Conservation (phyloP, 2,329 filamentous ascomycete genomes). For the Chaetomium strumarium region DNA sequence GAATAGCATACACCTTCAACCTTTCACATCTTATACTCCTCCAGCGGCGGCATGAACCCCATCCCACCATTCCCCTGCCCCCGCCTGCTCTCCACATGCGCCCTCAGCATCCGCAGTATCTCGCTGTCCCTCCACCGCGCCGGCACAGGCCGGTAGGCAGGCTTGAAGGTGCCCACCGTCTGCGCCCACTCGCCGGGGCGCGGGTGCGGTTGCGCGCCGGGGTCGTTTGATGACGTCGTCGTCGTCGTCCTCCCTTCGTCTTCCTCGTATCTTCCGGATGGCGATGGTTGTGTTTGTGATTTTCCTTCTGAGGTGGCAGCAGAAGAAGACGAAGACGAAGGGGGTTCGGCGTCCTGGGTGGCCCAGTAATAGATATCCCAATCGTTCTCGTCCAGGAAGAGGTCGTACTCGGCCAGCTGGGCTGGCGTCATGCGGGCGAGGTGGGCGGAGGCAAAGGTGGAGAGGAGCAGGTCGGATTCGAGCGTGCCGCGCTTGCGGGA, state of each 20-base stretch:
- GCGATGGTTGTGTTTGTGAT: conserved; percentile 1
- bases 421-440: conserved; percentile 65
- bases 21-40: conserved; percentile 13
- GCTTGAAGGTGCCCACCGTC: conserved; percentile 90
- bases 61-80: conserved; percentile 13
- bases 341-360: conserved; percentile 63
- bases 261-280: background rate
- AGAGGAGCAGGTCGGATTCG: conserved; percentile 91
- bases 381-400: conserved; percentile 96
- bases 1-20: background rate
- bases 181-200: conserved; percentile 85
- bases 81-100: conserved; percentile 65
- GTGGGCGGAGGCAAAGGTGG: conserved; percentile 82
- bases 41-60: conserved; percentile 16
- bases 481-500: conserved; percentile 93
- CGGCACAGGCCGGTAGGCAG: conserved; percentile 87
- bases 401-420: conserved; percentile 80
- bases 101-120: conserved; percentile 67
- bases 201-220: conserved; percentile 25
- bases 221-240: conserved; percentile 3
- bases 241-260: background rate
- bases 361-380: conserved; percentile 99
- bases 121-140: conserved; percentile 77
- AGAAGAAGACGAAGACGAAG: conserved; percentile 27
- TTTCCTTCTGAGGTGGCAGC: conserved; percentile 26